Base-by-base conservation (phyloP, 352 stramenopile genomes). In the Phytophthora pluvialis region DNA sequence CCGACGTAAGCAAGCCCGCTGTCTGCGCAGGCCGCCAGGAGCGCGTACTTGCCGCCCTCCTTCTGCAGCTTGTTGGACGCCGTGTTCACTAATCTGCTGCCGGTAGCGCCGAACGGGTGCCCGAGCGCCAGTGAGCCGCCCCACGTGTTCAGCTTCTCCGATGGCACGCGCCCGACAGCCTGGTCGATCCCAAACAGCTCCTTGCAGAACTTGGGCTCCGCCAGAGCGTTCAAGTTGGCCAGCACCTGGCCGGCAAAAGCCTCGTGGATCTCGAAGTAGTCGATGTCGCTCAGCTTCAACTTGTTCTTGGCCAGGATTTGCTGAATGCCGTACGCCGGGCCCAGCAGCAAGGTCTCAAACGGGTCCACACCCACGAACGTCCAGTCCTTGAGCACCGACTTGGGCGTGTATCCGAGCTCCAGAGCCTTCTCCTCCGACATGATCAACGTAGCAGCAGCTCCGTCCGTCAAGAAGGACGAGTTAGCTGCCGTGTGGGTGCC, bases 191-290 rank as follows among this genome's bases (percentile, higher is more conserved):
- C 90, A 72, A 99, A 97, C 2, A 97, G 95, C 67, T 98, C 85
- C 81, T 99, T 96, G 65, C 94, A 98, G 75, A 97, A 98, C 74
- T 96, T 89, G 47, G 97, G 85, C 15, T 95, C 97, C 32, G 95
- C 85, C 72, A 99, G 88, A 9, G 97, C 97, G 44, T 93, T 96
- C 61, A 99, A 75, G 78, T 99, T 99, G 45, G 95, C 91, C 8
- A 99, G 84, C 67, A 99, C 94, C 78, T 99, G 97, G 29, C 97
- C 97, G 26, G 97, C 97, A 80, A 99, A 99, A 11, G 97, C 97
- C 71, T 99, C 98, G 75, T 99, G 98, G 70, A 99, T 98, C 86
- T 99, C 98, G 64, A 98, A 99, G 52, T 98, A 97, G 72, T 98
- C 97, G 74, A 99, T 98, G 70, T 99, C 97, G 59, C 92, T 93